These are phyloP conservation scores for Carex cristatella DNA, from an alignment of 176 grass and related monocot genomes.

Conservation along the genomic window DNA sequence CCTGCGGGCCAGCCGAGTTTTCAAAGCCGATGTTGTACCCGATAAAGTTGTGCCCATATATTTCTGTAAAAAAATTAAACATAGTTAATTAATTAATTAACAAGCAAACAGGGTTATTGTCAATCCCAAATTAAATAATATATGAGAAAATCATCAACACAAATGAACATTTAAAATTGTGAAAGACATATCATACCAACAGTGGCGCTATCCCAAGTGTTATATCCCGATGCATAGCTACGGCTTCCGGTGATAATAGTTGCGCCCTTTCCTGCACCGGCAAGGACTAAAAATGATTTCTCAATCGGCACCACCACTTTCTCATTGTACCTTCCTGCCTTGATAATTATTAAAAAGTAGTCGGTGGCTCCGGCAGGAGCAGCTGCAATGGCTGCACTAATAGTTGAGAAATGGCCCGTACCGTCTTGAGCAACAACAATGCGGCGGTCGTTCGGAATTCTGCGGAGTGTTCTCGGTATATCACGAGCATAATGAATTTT, in stretches of 20 bases:
- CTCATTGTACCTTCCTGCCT: conserved; percentile 63
- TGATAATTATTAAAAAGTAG: conserved; percentile 57
- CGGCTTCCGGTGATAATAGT: conserved; percentile 44
- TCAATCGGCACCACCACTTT: conserved; percentile 36
- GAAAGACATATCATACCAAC: conserved; percentile 30
- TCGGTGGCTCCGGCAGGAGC: conserved; percentile 29
- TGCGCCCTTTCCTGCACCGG: conserved; percentile 38
- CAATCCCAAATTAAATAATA: not conserved
- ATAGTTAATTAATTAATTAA: not conserved
- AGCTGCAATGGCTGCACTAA: conserved; percentile 43
- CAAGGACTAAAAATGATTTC: conserved; percentile 41
- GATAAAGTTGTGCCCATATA: conserved; percentile 56
- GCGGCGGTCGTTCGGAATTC: not conserved
- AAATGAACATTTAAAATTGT: not conserved
- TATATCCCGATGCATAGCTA: conserved; percentile 31
- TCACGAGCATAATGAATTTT: not conserved
- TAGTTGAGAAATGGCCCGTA: conserved; percentile 50
- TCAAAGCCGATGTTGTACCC: conserved; percentile 58
- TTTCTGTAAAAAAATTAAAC: conserved; percentile 22
- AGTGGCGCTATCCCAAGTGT: conserved; percentile 67
- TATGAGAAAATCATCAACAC: not conserved
- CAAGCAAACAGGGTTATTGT: not conserved
- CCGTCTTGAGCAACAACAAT: conserved; percentile 63
- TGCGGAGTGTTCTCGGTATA: not conserved
- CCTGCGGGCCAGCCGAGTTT: conserved; percentile 58